phyloP scores from a whole-genome alignment of 805 yeast species.

The Starmerella apicola region DNA sequence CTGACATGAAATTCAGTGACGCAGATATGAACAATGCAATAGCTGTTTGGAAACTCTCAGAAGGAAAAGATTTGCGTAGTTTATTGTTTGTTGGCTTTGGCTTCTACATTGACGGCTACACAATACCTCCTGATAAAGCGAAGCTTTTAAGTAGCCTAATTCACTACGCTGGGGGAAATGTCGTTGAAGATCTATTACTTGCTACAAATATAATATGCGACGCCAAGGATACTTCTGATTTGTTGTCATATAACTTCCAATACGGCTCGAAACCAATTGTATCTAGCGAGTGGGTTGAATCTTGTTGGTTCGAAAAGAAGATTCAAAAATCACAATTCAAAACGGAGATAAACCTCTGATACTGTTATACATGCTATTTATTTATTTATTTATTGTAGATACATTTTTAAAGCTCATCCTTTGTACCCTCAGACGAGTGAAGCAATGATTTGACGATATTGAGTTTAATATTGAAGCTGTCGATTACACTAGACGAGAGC shows the following conservation, averaged over 20 bases:
- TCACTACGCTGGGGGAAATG: slow-evolving; percentile 33
- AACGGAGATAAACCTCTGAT: too few relatives aligned
- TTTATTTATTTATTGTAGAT: too few relatives aligned
- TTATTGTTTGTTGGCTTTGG: not conserved
- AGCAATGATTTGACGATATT: slow-evolving; percentile 36
- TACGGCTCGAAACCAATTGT: slow-evolving; percentile 26
- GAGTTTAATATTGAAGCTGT: slow-evolving; percentile 39
- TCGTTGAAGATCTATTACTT: slow-evolving; percentile 11
- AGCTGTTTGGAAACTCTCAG: not conserved
- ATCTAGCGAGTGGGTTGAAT: slow-evolving; percentile 29
- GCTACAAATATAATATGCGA: slow-evolving; percentile 9
- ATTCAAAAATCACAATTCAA: too few relatives aligned
- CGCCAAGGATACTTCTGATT: not conserved
- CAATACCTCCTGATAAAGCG: not conserved
- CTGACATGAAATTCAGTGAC: not conserved
- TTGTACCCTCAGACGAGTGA: slow-evolving; percentile 3
- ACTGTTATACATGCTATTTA: too few relatives aligned
- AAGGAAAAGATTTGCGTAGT: not conserved
- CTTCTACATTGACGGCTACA: slow-evolving; percentile 3
- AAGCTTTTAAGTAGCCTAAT: not conserved
- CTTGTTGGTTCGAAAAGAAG: slow-evolving; percentile 27
- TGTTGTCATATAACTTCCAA: not conserved
- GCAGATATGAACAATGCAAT: not conserved
- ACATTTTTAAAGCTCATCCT: slow-evolving; percentile 22
- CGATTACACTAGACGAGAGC: slow-evolving; percentile 34